phyloP scores from a whole-genome alignment of 441 rosid species.

The Aleurites moluccanus region DNA sequence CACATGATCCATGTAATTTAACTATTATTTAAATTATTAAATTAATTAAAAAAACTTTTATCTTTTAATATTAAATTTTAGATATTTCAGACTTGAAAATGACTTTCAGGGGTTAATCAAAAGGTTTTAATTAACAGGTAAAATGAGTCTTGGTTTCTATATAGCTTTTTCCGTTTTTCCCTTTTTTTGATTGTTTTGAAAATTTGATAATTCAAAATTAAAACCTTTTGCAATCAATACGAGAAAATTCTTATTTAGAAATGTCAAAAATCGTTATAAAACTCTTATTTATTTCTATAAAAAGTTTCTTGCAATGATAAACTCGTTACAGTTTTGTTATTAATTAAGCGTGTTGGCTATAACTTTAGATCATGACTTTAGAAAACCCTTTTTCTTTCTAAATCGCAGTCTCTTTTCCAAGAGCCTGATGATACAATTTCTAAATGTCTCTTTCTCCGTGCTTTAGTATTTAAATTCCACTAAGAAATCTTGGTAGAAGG shows the following conservation, averaged over 20 bases:
- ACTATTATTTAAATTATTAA: background rate
- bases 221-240: too few species aligned
- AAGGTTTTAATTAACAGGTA: too few species aligned
- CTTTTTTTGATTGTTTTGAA: background rate
- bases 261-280: background rate
- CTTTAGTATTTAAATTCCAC: slow-evolving; percentile 6
- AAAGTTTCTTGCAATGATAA: background rate
- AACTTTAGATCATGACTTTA: background rate
- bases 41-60: background rate
- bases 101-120: too few species aligned
- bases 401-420: background rate
- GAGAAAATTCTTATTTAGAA: background rate
- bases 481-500: slow-evolving; percentile 9
- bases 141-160: background rate
- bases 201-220: too few species aligned
- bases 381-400: background rate
- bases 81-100: background rate
- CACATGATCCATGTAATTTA: background rate
- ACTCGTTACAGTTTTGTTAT: background rate
- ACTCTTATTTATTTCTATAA: background rate
- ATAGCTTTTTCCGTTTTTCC: background rate
- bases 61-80: background rate
- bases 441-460: slow-evolving; percentile 11
- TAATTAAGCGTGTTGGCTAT: background rate
- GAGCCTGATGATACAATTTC: background rate